Base-by-base conservation (phyloP, 352 stramenopile species). In the Albugo candida region DNA sequence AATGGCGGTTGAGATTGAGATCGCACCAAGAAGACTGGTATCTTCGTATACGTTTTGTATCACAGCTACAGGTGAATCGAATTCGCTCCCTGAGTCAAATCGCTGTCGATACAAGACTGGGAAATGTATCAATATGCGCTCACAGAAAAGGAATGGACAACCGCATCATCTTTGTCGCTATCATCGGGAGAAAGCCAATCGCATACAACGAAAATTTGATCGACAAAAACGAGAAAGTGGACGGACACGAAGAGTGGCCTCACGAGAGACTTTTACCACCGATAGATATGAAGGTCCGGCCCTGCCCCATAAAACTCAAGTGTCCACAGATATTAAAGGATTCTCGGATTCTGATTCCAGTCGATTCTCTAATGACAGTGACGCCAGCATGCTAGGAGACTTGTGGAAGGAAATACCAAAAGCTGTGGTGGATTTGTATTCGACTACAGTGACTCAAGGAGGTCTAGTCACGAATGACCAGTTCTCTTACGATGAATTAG, bases 141-240 rank as follows among this genome's bases (percentile, higher is more conserved):
- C 75, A 38, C 73, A 63, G 55, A 92, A 92, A 52, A 75, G 74
- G 61, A 87, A 92, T 48, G 78, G 78, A 51, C 69, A 86, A 59
- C 72, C 67, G 46, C 78, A 92, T 56, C 76, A 88, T 55, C 60
- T 92, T n/a, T 92, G 78, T 46, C 58, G 84, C 43, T 85, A 83
- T 61, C 78, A 92, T 55, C 75, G 78, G 27, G 73, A 88, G 61
- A 92, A 92, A 63, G 78, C 78, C 58, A 92, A 92, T 64, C 70
- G 82, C 61, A 92, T 85, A 57, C 78, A 92, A 58, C 75, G 78
- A 62, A 87, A 87, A 61, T 87, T 88, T 49, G 75, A 92, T 53
- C 73, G 78, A 42, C 75, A 92, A 58, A 92, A 92, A 65, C 77
- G 77, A 46, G 70, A 85, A 41, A 65, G 75, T 13, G 65, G 70